Base-by-base conservation (phyloP, 1,139 yeast genomes). In the Torulaspora pretoriensis region DNA sequence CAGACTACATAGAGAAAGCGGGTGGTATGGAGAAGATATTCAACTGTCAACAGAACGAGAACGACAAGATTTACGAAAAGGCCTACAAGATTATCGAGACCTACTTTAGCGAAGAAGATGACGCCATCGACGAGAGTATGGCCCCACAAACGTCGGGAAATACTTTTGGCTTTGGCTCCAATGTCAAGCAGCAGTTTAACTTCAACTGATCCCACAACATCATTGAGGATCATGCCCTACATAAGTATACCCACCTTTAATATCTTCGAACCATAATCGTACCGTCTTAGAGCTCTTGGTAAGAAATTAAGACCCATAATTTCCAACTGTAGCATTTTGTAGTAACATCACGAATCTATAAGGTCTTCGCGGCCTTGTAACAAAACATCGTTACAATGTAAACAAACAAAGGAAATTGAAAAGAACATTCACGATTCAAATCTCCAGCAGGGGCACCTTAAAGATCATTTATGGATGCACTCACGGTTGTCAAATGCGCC, bases 11-110 rank as follows among this genome's bases (percentile, higher is more conserved):
- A 61, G 98, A 92, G 72, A 97, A 90, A 68, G 97, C 97, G 38
- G 97, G 97, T 58, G 98, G 98, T 54, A 85, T 90, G 82, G 97
- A 92, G 68, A 90, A 87, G 74, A 92, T 92, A 59, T 85, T 86
- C 68, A 90, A 87, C 52, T 87, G 96, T 66, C 98, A 92, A 74
- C 80, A 78, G 65, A 89, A 88, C 69, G 86, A 81, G 63, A 92
- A 92, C 68, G 95, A 90, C 65, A 86, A 83, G 64, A 86, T 92
- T 61, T 92, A 94, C 69, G 81, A 85, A 64, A 90, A 90, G 72
- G 95, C 98, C 35, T 94, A 78, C 71, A 73, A 74, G 54, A 87
- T 92, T 61, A 89, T 94, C 69, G 96, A 88, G 63, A 87, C 83
- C 59, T 92, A 88, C 71, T 92, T 92, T 68, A 76, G 84, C 47